These are phyloP conservation scores for Trichocladium uniseriatum DNA, from an alignment of 495 filamentous ascomycete genomes.

Conservation along the genomic window DNA sequence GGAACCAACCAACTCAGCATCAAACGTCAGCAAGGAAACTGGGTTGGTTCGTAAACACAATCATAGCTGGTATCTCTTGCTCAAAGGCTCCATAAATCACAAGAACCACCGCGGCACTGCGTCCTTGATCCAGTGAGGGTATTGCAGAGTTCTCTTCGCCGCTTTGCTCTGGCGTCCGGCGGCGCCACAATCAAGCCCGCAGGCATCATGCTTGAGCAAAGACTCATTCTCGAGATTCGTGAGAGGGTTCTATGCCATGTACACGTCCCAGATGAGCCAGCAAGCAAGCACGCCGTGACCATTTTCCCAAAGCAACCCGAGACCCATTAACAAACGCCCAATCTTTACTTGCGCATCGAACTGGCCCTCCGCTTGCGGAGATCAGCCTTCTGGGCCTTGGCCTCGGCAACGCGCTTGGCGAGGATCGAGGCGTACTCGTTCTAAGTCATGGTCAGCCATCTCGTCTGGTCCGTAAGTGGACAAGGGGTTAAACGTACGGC, in stretches of 20 bases:
- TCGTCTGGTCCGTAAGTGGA: neutral
- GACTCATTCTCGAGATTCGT: constrained; percentile 23
- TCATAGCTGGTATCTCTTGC: constrained; percentile 4
- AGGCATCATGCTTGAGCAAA: constrained; percentile 10
- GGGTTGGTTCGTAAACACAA: neutral
- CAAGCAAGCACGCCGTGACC: constrained; percentile 28
- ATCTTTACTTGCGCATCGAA: constrained; percentile 81
- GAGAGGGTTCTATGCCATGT: constrained; percentile 22
- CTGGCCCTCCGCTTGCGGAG: constrained; percentile 89
- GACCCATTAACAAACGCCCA: constrained; percentile 35
- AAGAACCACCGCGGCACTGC: neutral
- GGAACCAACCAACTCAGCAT: neutral
- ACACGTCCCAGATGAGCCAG: constrained; percentile 25
- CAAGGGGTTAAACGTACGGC: constrained; percentile 59
- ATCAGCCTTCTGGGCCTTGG: constrained; percentile 84
- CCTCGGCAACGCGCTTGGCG: constrained; percentile 89
- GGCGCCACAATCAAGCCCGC: neutral
- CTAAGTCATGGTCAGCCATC: constrained; percentile 40
- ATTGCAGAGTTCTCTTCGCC: constrained; percentile 7
- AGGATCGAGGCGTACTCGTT: constrained; percentile 91
- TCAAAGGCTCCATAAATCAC: constrained; percentile 5
- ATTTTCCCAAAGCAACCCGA: constrained; percentile 29
- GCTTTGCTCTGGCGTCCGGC: constrained; percentile 2
- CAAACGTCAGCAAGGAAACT: neutral
- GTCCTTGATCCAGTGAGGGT: neutral